Percentiles rank a stretch among this genome's conserved stretches.
phyloP scores from a whole-genome alignment of 805 yeast genomes.

The Brettanomyces sp. region DNA sequence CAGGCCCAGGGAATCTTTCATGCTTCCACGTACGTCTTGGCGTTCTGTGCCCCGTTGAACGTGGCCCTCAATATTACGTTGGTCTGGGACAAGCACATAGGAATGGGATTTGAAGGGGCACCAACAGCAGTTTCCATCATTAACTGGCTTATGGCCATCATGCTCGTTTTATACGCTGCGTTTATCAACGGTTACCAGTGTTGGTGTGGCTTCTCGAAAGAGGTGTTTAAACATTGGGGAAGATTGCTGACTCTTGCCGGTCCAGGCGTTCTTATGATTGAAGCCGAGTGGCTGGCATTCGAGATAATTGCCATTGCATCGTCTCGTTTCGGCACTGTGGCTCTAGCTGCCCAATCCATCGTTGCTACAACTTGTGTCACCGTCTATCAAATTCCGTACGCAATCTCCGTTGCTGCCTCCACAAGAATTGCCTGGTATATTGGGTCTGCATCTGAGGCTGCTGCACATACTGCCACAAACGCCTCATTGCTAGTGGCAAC shows the following conservation, averaged over 20 bases:
- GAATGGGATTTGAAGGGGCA: slow-evolving; percentile 49
- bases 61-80: slow-evolving; percentile 36
- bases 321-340: slow-evolving; percentile 42
- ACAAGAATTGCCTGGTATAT: slow-evolving; percentile 49
- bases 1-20: slow-evolving; percentile 55
- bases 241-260: slow-evolving; percentile 35
- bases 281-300: slow-evolving; percentile 52
- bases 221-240: slow-evolving; percentile 38
- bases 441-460: slow-evolving; percentile 28
- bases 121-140: slow-evolving; percentile 51
- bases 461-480: slow-evolving; percentile 30
- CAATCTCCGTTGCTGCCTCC: slow-evolving; percentile 48
- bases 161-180: slow-evolving; percentile 31
- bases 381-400: slow-evolving; percentile 49
- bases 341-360: slow-evolving; percentile 44
- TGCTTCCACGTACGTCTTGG: slow-evolving; percentile 42
- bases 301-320: slow-evolving; percentile 48
- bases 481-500: slow-evolving; percentile 29
- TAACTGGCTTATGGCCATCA: slow-evolving; percentile 46
- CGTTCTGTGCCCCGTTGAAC: slow-evolving; percentile 47
- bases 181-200: slow-evolving; percentile 38
- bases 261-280: slow-evolving; percentile 50
- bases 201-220: slow-evolving; percentile 40
- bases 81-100: slow-evolving; percentile 34
- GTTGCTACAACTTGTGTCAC: slow-evolving; percentile 36